Conservation (phyloP, 345 rosid species). For the Boechera stricta region DNA sequence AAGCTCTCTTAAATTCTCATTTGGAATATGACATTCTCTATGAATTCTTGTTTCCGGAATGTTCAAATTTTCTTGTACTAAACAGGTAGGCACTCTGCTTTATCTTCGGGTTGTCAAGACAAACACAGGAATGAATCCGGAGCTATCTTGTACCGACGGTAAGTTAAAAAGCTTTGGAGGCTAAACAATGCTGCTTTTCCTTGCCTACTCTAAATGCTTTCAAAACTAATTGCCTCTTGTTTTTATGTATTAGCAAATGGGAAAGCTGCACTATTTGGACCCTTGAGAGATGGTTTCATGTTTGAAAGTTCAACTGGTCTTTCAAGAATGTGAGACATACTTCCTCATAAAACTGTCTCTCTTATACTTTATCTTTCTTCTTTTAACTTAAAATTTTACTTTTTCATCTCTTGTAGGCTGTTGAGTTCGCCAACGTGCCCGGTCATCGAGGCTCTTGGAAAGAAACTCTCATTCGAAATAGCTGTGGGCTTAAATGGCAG, state of each 20-base stretch:
- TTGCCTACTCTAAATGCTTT: neutral
- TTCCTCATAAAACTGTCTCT: neutral
- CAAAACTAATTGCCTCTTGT: conserved; percentile 1
- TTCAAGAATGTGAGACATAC: conserved; percentile 68
- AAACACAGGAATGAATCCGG: conserved; percentile 74
- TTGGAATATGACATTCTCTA: neutral
- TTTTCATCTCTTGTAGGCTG: conserved; percentile 51
- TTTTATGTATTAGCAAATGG: conserved; percentile 60
- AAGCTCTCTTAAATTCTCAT: neutral
- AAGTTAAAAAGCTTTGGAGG: conserved; percentile 29
- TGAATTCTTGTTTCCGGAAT: neutral
- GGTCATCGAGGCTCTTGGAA: conserved; percentile 80
- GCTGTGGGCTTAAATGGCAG: conserved; percentile 87
- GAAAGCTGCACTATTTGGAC: conserved; percentile 80
- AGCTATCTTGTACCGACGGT: conserved; percentile 80
- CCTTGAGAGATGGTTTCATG: conserved; percentile 75
- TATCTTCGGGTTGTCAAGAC: conserved; percentile 79
- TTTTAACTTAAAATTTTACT: neutral
- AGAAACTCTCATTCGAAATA: conserved; percentile 75
- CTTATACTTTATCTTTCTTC: neutral
- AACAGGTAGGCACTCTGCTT: conserved; percentile 75
- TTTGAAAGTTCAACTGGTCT: conserved; percentile 87
- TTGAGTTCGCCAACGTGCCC: conserved; percentile 76
- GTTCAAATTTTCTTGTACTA: conserved; percentile 23
- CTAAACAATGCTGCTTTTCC: neutral